Evolutionary conservation across 495 filamentous ascomycete genomes (phyloP).

Genomic region (Tuber calosporum): DNA sequence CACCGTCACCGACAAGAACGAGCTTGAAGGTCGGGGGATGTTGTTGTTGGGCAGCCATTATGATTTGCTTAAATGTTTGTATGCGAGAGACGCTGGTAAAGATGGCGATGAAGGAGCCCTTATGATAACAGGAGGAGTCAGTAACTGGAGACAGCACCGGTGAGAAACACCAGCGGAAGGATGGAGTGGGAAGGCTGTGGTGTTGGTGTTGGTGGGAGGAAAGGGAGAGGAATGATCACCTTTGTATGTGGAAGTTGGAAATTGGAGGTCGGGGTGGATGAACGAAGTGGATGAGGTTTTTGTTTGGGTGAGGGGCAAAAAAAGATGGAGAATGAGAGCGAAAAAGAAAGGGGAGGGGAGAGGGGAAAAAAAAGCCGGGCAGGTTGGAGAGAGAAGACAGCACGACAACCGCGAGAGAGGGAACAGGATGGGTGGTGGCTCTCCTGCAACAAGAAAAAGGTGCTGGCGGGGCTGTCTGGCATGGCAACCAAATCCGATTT

Average conservation of each 20-base stretch:
- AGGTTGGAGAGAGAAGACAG: constrained; percentile 2
- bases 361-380: constrained; percentile 35
- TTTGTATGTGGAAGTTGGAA: constrained; percentile 20
- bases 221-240: constrained; percentile 18
- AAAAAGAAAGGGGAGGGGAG: constrained; percentile 21
- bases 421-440: neutral
- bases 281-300: constrained; percentile 27
- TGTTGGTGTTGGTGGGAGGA: neutral
- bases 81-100: constrained; percentile 15
- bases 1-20: constrained; percentile 98
- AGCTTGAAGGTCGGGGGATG: constrained; percentile 96
- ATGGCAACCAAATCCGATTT: constrained; percentile 31
- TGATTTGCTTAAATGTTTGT: constrained; percentile 15
- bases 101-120: constrained; percentile 15
- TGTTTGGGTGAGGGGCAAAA: constrained; percentile 38
- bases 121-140: constrained; percentile 23
- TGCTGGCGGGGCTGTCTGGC: constrained; percentile 36
- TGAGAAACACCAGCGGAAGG: neutral
- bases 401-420: neutral
- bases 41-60: constrained; percentile 43
- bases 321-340: neutral
- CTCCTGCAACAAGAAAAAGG: constrained; percentile 26
- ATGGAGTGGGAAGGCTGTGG: neutral
- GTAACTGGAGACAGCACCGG: constrained; percentile 5
- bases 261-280: constrained; percentile 18